These are phyloP conservation scores for Flammula alnicola DNA, from an alignment of 1,284 basidiomycete species.

Conservation along the genomic window DNA sequence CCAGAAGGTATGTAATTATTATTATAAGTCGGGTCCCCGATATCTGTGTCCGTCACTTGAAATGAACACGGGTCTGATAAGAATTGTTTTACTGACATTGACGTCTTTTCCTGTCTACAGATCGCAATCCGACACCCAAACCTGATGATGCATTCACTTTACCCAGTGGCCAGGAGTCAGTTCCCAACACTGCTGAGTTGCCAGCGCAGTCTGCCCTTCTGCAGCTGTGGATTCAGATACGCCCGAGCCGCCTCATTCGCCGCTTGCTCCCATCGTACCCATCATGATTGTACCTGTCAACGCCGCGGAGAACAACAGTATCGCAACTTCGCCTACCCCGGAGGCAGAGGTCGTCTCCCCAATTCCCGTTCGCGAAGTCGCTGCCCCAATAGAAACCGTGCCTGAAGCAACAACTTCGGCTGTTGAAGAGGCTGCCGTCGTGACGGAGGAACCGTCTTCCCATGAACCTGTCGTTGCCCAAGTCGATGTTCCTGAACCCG, in stretches of 20 bases:
- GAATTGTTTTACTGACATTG: neutral
- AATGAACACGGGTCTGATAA: too few relatives aligned
- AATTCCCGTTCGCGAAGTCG: slow-evolving; percentile 1
- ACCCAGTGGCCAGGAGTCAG: slow-evolving; percentile 16
- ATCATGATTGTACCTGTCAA: slow-evolving; percentile 44
- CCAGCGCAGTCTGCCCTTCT: slow-evolving; percentile 12
- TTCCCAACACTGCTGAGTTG: slow-evolving; percentile 16
- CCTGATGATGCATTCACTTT: slow-evolving; percentile 21
- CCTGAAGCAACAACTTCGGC: neutral
- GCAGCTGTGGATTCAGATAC: slow-evolving; percentile 10
- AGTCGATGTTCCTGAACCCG: neutral
- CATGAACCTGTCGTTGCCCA: neutral
- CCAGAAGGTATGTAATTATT: slow-evolving; percentile 35
- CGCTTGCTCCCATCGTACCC: slow-evolving; percentile 36
- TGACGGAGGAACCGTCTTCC: neutral
- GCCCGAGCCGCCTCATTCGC: slow-evolving; percentile 19
- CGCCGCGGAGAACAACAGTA: slow-evolving; percentile 39
- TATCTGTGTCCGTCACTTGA: too few relatives aligned
- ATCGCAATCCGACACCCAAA: slow-evolving; percentile 38
- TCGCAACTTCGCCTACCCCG: too few relatives aligned
- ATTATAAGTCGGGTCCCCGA: too few relatives aligned
- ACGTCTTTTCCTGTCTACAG: slow-evolving; percentile 23
- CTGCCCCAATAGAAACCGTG: neutral
- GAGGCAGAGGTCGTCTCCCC: neutral
- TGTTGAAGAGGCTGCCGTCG: neutral